A percentile compares a stretch with the other conserved stretches of the same genome.
Conservation (phyloP, 768 basidiomycete genomes). For the Macrolepiota dolichaula region DNA sequence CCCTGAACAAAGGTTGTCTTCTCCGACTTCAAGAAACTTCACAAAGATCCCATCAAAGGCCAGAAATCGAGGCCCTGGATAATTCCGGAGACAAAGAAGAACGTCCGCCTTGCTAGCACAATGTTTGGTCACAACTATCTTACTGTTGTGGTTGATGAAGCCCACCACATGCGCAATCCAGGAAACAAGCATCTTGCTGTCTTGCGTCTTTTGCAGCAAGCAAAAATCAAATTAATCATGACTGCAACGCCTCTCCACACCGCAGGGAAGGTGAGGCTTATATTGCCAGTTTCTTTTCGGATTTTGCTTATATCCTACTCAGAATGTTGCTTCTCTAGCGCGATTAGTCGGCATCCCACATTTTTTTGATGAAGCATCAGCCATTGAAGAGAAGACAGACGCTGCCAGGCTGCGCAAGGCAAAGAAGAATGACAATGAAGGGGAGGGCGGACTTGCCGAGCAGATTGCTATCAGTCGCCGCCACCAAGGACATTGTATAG, state of each 20-base stretch:
- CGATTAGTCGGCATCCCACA: slow-evolving; percentile 23
- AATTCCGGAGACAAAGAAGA: neutral
- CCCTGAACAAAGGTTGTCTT: slow-evolving; percentile 15
- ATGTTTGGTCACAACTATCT: too few relatives aligned
- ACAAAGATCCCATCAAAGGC: neutral
- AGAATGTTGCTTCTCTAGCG: slow-evolving; percentile 15
- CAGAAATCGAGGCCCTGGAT: neutral
- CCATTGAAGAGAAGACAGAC: slow-evolving; percentile 21
- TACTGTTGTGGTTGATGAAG: slow-evolving; percentile 8
- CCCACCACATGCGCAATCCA: neutral
- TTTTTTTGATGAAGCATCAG: slow-evolving; percentile 9
- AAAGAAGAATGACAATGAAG: slow-evolving; percentile 1
- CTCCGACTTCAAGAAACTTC: slow-evolving; percentile 9
- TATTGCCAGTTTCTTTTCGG: slow-evolving; percentile 14
- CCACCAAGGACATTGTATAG: slow-evolving; percentile 17
- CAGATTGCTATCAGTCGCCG: slow-evolving; percentile 12
- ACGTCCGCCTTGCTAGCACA: neutral
- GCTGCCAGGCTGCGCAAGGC: slow-evolving; percentile 10
- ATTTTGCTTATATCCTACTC: neutral
- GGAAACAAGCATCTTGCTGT: neutral
- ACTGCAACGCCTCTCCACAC: slow-evolving; percentile 30
- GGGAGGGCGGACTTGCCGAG: slow-evolving; percentile 8
- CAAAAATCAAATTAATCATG: slow-evolving; percentile 17
- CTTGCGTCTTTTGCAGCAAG: too few relatives aligned
- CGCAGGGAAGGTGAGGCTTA: too few relatives aligned